These are phyloP conservation scores for Fusarium compactum DNA, from an alignment of 2,329 filamentous ascomycete species.

Conservation along the genomic window DNA sequence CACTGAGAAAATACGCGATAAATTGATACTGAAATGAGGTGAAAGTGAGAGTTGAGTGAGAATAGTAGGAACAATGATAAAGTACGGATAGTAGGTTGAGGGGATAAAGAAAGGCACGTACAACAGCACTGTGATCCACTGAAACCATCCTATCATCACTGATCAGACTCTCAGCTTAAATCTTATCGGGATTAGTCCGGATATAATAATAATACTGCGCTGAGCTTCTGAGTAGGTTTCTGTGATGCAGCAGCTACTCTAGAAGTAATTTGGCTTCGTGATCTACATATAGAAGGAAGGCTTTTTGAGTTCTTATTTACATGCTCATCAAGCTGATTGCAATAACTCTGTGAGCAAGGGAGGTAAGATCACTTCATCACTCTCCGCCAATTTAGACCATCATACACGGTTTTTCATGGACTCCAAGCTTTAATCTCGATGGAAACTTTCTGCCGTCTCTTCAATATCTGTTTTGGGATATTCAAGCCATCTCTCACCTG, in stretches of 20 bases:
- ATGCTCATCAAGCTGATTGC: not conserved
- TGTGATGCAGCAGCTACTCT: not conserved
- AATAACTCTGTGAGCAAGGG: not conserved
- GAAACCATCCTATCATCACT: not conserved
- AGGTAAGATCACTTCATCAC: not conserved
- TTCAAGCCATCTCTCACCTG: not conserved
- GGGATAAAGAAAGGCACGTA: not conserved
- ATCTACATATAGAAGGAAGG: fast-evolving
- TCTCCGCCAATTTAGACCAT: not conserved
- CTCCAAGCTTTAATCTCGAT: not conserved
- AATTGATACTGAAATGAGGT: fast-evolving
- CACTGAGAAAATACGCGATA: not conserved
- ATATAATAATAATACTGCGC: not conserved
- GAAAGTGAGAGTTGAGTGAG: not conserved
- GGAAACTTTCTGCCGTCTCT: not conserved
- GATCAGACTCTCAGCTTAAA: not conserved
- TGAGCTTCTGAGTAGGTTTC: not conserved
- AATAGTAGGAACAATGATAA: not conserved
- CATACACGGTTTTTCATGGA: no score
- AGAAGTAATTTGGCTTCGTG: not conserved
- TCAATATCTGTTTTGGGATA: not conserved
- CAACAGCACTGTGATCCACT: not conserved
- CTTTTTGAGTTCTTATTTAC: fast-evolving
- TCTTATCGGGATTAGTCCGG: not conserved
- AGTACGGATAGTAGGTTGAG: not conserved